Evolutionary conservation across 2,329 filamentous ascomycete genomes (phyloP), one percentile per base, ranked within the genome.

Genomic region (Cladobotryum mycophilum): DNA sequence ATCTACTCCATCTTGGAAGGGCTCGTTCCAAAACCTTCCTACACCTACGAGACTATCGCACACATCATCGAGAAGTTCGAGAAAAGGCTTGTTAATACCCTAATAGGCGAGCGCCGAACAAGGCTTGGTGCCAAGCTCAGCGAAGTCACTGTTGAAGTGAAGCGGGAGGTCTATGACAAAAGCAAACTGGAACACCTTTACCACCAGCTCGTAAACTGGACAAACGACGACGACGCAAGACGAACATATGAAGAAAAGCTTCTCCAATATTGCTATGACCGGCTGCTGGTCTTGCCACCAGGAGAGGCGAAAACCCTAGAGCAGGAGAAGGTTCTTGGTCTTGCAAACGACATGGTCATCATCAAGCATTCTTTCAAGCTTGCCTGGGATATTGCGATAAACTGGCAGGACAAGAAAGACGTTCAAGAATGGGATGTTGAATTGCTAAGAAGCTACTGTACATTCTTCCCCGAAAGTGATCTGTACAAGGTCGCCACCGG

Each of bases 341-440:
- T 93, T 47, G 90, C 92, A 1, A 82, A 85, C 55, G 93, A 92
- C 54, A 96, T 99, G 88, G 92, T 99, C 54, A 88, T 96, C 53
- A 93, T 99, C 65, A 91, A 92, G 60, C 90, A 97, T 60, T 88
- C 89, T 0, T 96, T 86, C 69, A 82, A 85, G 56, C 76, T 95
- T 14, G 93, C 93, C 0, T 99, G 95, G 95, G 86, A 89, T 60
- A 85, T 96, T 54, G 80, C 87, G 30, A 76, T 99, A 52, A 89
- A 97, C 63, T 97, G 92, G 88, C 81, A 87, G 58, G 91, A 96
- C 66, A 73, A 82, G 40, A 83, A 88, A 59, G 80, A 81, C 43
- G 78, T 93, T 44, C 73, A 78, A n/a, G 81, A 89, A 22, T 86
- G 89, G 74, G 91, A 97, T 62, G 79, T 82, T 41, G 81, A 80